Base-by-base conservation (phyloP, 495 filamentous ascomycete genomes). In the Penicillium pancosmium region DNA sequence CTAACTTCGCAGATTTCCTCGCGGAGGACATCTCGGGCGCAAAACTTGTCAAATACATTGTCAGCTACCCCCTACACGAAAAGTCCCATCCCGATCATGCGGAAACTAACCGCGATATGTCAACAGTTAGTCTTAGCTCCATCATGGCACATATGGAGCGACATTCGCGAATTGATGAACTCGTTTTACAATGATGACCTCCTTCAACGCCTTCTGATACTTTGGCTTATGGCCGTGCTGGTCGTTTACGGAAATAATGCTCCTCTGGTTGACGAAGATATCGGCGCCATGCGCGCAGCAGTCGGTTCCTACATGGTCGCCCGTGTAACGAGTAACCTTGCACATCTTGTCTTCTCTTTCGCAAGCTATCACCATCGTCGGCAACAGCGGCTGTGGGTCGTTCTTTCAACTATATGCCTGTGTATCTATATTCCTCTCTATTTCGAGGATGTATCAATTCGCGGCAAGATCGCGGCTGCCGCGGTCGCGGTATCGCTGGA, bases 141-240 rank as follows among this genome's bases (percentile, higher is more conserved):
- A 41, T 72, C 73, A 57, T 79, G 79, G 79, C 73, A 80, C 34
- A 66, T 79, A 9, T 82, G 79, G 79, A 75, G 71, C 53, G 77
- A 78, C 50, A 64, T 79, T 4, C 73, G 73, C 52, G 77, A 77
- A 57, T 53, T 79, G 41, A 80, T 80, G 78, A 78, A 77, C 69
- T 74, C 69, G 9, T 81, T 80, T 68, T 78, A 76, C 58, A 81
- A 77, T 59, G 77, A 82, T 47, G 79, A 82, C 57, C 50, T 82
- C 12, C 60, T 77, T 0, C 78, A 82, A 49, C 76, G 79, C 25
- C 40, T 73, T 12, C 65, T 78, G 19, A 80, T 80, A n/a, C 63
- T 79, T 8, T 80, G 78, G 76, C 63, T 77, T 23, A 79, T 82
- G 75, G 68, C 77, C 31, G 50, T 76, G 8, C 68, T 80, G 21